Evolutionary conservation across 2,329 filamentous ascomycete species (phyloP).

Genomic region (Penicillium sp.): DNA sequence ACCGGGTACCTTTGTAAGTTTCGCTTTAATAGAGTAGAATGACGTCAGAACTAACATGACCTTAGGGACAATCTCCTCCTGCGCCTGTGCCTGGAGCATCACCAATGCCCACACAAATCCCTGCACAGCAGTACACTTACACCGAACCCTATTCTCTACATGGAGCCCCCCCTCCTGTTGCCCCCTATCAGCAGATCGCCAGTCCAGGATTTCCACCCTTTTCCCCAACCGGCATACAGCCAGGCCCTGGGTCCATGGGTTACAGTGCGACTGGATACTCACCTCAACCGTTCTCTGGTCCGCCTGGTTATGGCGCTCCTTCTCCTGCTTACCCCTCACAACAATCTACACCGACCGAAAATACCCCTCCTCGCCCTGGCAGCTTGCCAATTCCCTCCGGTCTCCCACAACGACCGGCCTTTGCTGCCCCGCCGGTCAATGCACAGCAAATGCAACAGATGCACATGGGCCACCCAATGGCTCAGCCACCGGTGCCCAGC

Average conservation of each 20-base stretch:
- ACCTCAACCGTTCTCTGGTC: slow-evolving; percentile 32
- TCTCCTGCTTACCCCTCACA: slow-evolving; percentile 45
- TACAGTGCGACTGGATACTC: slow-evolving; percentile 35
- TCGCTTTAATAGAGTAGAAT: background rate
- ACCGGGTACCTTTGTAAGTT: slow-evolving; percentile 61
- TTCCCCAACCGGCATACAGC: slow-evolving; percentile 38
- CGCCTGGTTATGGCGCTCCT: slow-evolving; percentile 38
- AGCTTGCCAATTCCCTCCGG: slow-evolving; percentile 58
- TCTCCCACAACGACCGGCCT: slow-evolving; percentile 61
- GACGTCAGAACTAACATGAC: background rate
- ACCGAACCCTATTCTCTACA: slow-evolving; percentile 38
- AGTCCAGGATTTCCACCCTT: slow-evolving; percentile 39
- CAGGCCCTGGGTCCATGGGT: slow-evolving; percentile 32
- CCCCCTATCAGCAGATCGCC: slow-evolving; percentile 45
- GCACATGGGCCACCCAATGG: slow-evolving; percentile 52
- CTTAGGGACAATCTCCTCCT: slow-evolving; percentile 33
- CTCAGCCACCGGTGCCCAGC: slow-evolving; percentile 25
- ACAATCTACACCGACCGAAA: slow-evolving; percentile 37
- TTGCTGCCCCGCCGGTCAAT: slow-evolving; percentile 55
- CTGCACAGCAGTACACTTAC: slow-evolving; percentile 39
- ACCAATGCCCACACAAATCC: slow-evolving; percentile 30
- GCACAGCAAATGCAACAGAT: slow-evolving; percentile 58
- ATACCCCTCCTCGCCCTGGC: slow-evolving; percentile 52
- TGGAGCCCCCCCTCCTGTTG: slow-evolving; percentile 36
- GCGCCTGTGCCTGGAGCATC: slow-evolving; percentile 23